Conservation (phyloP, 75 land plant genomes). For the Chamaecyparis obtusa region DNA sequence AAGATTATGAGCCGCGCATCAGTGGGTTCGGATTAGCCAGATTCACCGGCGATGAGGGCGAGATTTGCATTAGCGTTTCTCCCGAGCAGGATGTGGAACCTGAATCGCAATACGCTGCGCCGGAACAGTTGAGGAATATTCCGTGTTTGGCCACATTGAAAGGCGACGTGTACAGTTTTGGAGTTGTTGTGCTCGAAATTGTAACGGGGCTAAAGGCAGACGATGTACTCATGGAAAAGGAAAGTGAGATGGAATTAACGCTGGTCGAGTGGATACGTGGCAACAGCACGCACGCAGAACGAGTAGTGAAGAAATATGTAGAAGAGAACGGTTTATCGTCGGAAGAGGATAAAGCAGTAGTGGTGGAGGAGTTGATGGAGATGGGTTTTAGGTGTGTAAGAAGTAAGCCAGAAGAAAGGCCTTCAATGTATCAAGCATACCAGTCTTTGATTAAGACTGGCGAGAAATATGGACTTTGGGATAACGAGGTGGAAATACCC, state of each 20-base stretch:
- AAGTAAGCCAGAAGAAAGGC: conserved; percentile 64
- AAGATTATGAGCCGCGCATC: conserved; percentile 70
- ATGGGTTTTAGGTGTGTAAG: conserved; percentile 70
- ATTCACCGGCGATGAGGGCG: conserved; percentile 70
- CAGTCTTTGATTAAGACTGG: conserved; percentile 35
- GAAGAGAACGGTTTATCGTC: conserved; percentile 51
- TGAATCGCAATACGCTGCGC: conserved; percentile 75
- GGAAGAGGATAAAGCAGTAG: conserved; percentile 77
- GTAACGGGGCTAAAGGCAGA: conserved; percentile 28
- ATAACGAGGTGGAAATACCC: too few relatives aligned
- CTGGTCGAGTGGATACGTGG: conserved; percentile 70
- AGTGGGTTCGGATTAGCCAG: conserved; percentile 96
- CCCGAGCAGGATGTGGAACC: background rate
- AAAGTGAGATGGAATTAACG: conserved; percentile 73
- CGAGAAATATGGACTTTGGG: too few relatives aligned
- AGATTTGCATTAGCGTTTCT: too few relatives aligned
- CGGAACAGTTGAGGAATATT: conserved; percentile 75
- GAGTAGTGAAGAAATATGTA: conserved; percentile 51
- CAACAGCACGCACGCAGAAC: conserved; percentile 35
- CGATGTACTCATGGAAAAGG: conserved; percentile 18
- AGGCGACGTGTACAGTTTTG: conserved; percentile 96
- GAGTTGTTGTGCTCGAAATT: conserved; percentile 79
- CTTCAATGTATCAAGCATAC: conserved; percentile 87
- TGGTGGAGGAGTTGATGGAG: conserved; percentile 62
- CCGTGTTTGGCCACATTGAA: conserved; percentile 84